Evolutionary conservation across 2,329 filamentous ascomycete species (phyloP).

Genomic region (Epicoccum nigrum): DNA sequence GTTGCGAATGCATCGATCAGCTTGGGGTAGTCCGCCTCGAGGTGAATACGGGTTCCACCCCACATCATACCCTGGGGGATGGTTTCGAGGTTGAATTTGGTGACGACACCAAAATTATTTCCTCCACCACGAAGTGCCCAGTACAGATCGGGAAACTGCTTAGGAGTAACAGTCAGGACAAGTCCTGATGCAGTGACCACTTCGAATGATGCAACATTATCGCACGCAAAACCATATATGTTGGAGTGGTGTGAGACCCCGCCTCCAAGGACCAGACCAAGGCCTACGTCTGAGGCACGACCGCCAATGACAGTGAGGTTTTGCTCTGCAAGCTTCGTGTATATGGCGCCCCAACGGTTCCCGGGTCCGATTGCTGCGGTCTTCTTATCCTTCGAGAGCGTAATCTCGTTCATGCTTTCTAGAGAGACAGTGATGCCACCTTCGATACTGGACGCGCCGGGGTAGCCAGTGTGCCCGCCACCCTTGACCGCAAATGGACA

Average conservation of each 20-base stretch:
- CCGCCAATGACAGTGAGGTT: constrained; percentile 38
- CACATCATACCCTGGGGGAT: constrained; percentile 30
- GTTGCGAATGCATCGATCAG: constrained; percentile 20
- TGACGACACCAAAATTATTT: constrained; percentile 42
- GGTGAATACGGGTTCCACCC: constrained; percentile 22
- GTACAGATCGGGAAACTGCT: constrained; percentile 47
- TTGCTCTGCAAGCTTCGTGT: constrained; percentile 29
- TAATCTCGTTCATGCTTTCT: constrained; percentile 32
- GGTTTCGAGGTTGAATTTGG: constrained; percentile 25
- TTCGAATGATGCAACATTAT: constrained; percentile 44
- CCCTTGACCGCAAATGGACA: constrained; percentile 51
- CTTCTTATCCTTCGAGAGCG: constrained; percentile 24
- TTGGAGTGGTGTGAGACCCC: constrained; percentile 43
- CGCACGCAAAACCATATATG: constrained; percentile 39
- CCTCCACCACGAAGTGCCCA: constrained; percentile 42
- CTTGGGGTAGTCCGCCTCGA: constrained; percentile 8
- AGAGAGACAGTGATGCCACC: constrained; percentile 38
- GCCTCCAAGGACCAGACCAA: constrained; percentile 27
- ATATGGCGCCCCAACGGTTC: constrained; percentile 42
- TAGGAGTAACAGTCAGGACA: constrained; percentile 28
- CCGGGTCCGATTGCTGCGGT: constrained; percentile 38
- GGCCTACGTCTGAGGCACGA: constrained; percentile 33
- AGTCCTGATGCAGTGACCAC: constrained; percentile 35
- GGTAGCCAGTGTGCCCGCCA: constrained; percentile 31
- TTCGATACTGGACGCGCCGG: constrained; percentile 36